phyloP scores from a whole-genome alignment of 306 rosid genomes.

The Sesbania bispinosa region DNA sequence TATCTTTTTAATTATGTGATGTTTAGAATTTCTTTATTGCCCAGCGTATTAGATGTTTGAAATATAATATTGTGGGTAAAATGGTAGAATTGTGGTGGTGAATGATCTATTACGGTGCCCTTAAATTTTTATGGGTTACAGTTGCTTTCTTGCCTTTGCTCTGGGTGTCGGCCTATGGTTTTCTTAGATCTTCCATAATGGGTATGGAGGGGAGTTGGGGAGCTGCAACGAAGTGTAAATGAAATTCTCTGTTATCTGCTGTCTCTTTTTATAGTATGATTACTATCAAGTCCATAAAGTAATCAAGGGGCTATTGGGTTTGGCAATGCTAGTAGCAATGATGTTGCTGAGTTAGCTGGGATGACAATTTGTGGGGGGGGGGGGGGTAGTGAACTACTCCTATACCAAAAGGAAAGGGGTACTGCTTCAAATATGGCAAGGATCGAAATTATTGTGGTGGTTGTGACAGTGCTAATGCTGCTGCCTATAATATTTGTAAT shows the following conservation, averaged over 20 bases:
- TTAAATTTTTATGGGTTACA: conserved; percentile 14
- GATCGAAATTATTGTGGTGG: background rate
- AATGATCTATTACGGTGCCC: conserved; percentile 14
- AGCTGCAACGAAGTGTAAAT: background rate
- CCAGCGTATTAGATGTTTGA: background rate
- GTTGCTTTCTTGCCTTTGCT: background rate
- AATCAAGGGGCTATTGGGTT: background rate
- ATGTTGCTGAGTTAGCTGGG: background rate
- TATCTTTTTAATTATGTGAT: conserved; percentile 2
- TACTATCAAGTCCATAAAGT: background rate
- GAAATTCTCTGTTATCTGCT: no score
- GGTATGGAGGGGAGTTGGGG: conserved; percentile 6
- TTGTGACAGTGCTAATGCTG: background rate
- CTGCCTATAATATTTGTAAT: background rate
- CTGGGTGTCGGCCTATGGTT: background rate
- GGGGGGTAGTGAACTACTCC: background rate
- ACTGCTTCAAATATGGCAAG: background rate
- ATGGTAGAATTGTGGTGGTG: conserved; percentile 16
- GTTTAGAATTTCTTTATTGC: background rate
- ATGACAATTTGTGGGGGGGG: background rate
- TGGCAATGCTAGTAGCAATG: background rate
- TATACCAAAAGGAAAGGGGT: background rate
- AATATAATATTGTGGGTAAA: background rate
- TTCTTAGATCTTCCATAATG: background rate
- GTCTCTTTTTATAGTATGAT: background rate